phyloP scores from a whole-genome alignment of 495 filamentous ascomycete genomes.

The Daldinia loculata region DNA sequence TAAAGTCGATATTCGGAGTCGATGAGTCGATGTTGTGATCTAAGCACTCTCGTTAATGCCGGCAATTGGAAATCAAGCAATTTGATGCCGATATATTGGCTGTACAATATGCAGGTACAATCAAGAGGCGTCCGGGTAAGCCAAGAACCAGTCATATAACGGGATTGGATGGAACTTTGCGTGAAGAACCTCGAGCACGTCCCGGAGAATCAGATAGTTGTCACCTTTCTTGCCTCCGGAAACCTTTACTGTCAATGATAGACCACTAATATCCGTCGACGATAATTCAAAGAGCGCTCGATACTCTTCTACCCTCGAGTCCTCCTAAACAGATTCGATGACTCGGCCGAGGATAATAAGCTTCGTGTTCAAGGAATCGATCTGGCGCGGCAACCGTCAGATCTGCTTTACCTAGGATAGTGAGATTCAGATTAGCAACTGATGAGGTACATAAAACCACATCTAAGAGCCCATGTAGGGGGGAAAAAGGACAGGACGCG shows the following conservation, averaged over 20 bases:
- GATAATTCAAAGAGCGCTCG: neutral
- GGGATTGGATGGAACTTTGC: neutral
- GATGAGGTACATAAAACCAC: conserved; percentile 25
- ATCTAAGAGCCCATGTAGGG: conserved; percentile 18
- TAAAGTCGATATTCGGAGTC: conserved; percentile 18
- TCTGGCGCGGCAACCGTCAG: conserved; percentile 26
- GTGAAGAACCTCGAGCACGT: conserved; percentile 13
- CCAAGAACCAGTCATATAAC: conserved; percentile 18
- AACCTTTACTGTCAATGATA: neutral
- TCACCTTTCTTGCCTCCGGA: neutral
- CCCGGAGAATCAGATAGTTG: conserved; percentile 19
- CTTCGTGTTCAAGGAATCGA: conserved; percentile 23
- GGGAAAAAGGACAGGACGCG: conserved; percentile 11
- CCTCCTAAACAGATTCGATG: conserved; percentile 5
- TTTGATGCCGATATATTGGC: conserved; percentile 25
- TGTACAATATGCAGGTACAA: conserved; percentile 30
- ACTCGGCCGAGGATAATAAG: conserved; percentile 14
- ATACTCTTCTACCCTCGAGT: neutral
- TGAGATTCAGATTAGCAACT: conserved; percentile 39
- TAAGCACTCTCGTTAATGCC: conserved; percentile 11
- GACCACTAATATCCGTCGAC: conserved; percentile 1
- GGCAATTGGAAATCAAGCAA: conserved; percentile 15
- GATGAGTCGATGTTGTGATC: conserved; percentile 24
- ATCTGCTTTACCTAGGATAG: conserved; percentile 4
- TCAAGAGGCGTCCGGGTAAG: conserved; percentile 24